phyloP scores from a whole-genome alignment of 768 basidiomycete species.

The Lactarius deliciosus region DNA sequence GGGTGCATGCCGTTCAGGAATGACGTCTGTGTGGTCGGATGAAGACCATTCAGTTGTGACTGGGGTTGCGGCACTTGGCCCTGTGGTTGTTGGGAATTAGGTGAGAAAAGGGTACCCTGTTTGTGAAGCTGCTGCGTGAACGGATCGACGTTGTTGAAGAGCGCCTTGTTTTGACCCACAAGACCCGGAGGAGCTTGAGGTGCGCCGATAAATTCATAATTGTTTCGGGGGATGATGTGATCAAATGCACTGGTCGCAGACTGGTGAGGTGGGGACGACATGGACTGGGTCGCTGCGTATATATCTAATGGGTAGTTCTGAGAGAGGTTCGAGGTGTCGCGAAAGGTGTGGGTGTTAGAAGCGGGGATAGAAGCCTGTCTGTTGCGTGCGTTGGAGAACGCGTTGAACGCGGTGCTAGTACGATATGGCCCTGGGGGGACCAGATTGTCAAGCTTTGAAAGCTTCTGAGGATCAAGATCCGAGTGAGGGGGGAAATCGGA shows the following conservation, averaged over 20 bases:
- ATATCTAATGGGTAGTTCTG: conserved; percentile 30
- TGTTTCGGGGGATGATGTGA: conserved; percentile 20
- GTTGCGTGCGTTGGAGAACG: conserved; percentile 27
- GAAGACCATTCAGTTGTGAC: conserved; percentile 37
- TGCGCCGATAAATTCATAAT: conserved; percentile 25
- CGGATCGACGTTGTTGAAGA: conserved; percentile 26
- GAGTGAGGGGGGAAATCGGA: conserved; percentile 21
- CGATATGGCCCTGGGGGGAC: conserved; percentile 31
- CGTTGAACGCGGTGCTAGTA: conserved; percentile 30
- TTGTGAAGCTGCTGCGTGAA: conserved; percentile 30
- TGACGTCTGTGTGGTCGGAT: conserved; percentile 35
- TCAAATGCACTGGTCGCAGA: conserved; percentile 27
- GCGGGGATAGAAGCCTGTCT: conserved; percentile 28
- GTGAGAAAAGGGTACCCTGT: conserved; percentile 33
- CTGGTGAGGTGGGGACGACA: conserved; percentile 29
- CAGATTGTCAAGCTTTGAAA: conserved; percentile 26
- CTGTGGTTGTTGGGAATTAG: conserved; percentile 39
- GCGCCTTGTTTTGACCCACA: conserved; percentile 24
- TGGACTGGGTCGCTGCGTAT: conserved; percentile 26
- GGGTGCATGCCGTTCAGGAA: conserved; percentile 43
- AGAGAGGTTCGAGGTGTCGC: conserved; percentile 31
- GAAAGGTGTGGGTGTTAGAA: conserved; percentile 24
- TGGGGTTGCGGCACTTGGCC: conserved; percentile 38
- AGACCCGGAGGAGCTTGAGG: conserved; percentile 22
- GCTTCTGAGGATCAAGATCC: conserved; percentile 28